Base-by-base conservation (phyloP, 805 yeast species). In the Ogataea glucozyma region DNA sequence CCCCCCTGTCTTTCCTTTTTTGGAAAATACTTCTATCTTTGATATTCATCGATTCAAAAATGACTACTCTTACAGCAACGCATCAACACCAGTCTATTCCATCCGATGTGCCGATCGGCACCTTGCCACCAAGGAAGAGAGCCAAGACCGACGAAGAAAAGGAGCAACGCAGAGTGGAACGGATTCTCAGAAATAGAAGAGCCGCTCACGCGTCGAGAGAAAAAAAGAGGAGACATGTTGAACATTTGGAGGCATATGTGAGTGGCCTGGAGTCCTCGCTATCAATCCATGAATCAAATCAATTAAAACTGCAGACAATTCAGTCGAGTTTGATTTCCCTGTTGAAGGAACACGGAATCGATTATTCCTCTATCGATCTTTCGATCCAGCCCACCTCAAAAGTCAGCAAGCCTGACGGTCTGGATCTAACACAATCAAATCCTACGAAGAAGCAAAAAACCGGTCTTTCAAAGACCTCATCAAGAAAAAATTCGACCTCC, bases 181-280 rank as follows among this genome's bases (percentile, higher is more conserved):
- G 99, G 39, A 90, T 93, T 38, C 72, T 91, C 56, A 78, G 99
- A 62, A 91, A 91, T 67, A 79, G 98, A 60, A 85, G 91, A 62
- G 98, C 98, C 12, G 99, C 99, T 36, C 98, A 91, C 64, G 96
- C 96, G 40, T 87, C 96, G 21, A 79, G 99, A 53, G 99, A 93
- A 62, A 90, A 91, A 78, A 91, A 91, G 77, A 79, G 98, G 62
- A 79, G 82, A 60, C 96, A 91, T 61, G 84, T 93, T 44, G 96
- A 89, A 65, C 81, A 78, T 49, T 73, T 93, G 53, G 97, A 91
- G 65, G 64, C 70, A 27, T 78, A 77, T 51, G 81, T 76, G 27
- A 53, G 61, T 31, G 59, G 64, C 24, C 64, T 78, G 52, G 79
- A 73, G 48, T 22, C 34, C 20, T 41, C 51, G 17, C 29, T 56